Evolutionary conservation across 129 eudicot species (phyloP).

Genomic region (Arctium minus): DNA sequence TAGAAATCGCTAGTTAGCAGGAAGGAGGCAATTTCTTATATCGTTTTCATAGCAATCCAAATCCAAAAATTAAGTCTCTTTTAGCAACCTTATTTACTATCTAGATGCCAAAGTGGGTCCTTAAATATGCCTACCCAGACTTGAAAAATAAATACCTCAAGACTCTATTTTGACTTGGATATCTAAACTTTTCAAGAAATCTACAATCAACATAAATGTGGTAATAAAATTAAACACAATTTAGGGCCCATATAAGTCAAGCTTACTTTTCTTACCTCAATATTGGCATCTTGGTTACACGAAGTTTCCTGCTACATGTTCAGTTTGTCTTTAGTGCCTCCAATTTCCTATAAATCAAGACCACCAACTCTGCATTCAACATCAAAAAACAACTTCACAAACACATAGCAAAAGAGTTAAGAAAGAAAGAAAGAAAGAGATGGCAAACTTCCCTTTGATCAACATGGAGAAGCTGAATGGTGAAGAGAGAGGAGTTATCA

Average conservation of each 20-base stretch:
- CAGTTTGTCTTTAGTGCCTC: constrained; percentile 25
- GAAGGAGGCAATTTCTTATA: constrained; percentile 19
- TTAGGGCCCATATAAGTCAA: constrained; percentile 17
- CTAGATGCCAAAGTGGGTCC: constrained; percentile 28
- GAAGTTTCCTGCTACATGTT: constrained; percentile 31
- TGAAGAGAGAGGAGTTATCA: constrained; percentile 41
- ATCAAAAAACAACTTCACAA: constrained; percentile 7
- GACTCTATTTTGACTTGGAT: constrained; percentile 24
- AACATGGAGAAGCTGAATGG: constrained; percentile 65
- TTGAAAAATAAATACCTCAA: constrained; percentile 5
- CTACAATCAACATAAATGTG: constrained; percentile 3
- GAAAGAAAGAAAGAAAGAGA: constrained; percentile 5
- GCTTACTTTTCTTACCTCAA: constrained; percentile 13
- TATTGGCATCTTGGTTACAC: constrained; percentile 3
- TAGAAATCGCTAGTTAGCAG: neutral
- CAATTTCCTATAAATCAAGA: constrained; percentile 39
- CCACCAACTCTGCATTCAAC: constrained; percentile 21
- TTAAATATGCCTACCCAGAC: constrained; percentile 16
- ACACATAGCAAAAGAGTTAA: constrained; percentile 2
- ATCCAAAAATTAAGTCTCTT: neutral
- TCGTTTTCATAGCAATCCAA: constrained; percentile 3
- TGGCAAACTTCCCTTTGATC: constrained; percentile 71
- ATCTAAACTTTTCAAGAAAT: neutral
- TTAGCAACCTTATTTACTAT: constrained; percentile 31
- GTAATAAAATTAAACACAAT: constrained; percentile 6